A percentile compares a stretch with the other conserved stretches of the same genome.
Conservation (phyloP, 1,284 basidiomycete genomes). For the Fomitopsis palustris region DNA sequence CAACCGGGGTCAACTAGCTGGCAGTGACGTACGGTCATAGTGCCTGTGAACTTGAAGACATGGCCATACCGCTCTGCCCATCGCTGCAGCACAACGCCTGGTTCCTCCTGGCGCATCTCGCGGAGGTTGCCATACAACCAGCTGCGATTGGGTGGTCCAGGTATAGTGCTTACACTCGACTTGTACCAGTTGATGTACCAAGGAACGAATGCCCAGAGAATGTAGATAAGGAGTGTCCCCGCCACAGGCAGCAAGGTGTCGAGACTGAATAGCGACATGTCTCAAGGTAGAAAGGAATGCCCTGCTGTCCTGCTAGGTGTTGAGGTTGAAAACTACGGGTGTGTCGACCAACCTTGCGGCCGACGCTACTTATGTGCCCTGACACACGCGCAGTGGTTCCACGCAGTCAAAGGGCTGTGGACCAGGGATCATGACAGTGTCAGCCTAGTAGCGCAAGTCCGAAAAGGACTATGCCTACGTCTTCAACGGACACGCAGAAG, state of each 20-base stretch:
- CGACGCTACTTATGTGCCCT: too few species aligned
- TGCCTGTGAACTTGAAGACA: conserved; percentile 42
- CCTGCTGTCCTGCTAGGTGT: too few species aligned
- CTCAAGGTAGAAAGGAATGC: too few species aligned
- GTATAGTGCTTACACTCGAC: conserved; percentile 43
- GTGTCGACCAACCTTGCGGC: too few species aligned
- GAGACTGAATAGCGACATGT: neutral
- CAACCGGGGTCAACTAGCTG: neutral
- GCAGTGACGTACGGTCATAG: conserved; percentile 40
- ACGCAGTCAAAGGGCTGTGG: too few species aligned
- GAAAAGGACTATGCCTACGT: too few species aligned
- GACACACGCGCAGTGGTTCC: too few species aligned
- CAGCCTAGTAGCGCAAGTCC: too few species aligned
- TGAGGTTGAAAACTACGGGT: too few species aligned
- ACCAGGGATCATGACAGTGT: too few species aligned
- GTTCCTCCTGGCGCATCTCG: conserved; percentile 37
- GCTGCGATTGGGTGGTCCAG: conserved; percentile 46
- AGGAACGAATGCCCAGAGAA: conserved; percentile 6
- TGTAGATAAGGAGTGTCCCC: neutral
- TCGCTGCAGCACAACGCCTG: conserved; percentile 41
- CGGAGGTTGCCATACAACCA: conserved; percentile 51
- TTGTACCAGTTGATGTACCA: conserved; percentile 20
- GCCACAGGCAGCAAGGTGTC: neutral
- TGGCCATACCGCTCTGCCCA: conserved; percentile 56
- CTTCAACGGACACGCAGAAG: too few species aligned